Evolutionary conservation across 1,284 basidiomycete genomes (phyloP).

Genomic region (Heterobasidion occidentale): DNA sequence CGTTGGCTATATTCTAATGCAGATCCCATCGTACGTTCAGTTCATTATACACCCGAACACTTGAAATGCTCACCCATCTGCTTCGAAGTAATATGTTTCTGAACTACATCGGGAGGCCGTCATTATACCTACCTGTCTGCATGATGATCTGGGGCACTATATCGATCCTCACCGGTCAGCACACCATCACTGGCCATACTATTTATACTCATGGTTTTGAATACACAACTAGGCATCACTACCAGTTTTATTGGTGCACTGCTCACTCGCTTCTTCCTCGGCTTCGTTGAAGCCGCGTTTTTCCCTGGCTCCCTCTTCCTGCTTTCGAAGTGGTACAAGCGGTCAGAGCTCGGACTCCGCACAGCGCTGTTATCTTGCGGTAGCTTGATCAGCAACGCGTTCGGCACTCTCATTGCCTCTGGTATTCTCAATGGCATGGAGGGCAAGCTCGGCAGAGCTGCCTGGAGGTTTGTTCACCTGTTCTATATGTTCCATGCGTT

Average conservation of each 20-base stretch:
- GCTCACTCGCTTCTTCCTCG: constrained; percentile 71
- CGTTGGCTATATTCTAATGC: constrained; percentile 75
- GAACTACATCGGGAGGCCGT: constrained; percentile 65
- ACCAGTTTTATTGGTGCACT: constrained; percentile 64
- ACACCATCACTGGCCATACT: not conserved
- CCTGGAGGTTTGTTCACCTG: constrained; percentile 53
- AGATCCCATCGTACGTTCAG: constrained; percentile 60
- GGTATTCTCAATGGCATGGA: constrained; percentile 67
- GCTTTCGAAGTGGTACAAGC: constrained; percentile 69
- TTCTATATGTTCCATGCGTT: not conserved
- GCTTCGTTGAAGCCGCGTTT: constrained; percentile 64
- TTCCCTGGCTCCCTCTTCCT: constrained; percentile 63
- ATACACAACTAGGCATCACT: constrained; percentile 36
- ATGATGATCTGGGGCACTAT: constrained; percentile 70
- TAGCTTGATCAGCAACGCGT: constrained; percentile 74
- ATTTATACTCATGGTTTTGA: not conserved
- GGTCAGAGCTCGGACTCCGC: constrained; percentile 60
- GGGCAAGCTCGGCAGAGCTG: constrained; percentile 58
- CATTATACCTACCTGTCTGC: constrained; percentile 62
- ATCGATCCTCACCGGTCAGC: constrained; percentile 49
- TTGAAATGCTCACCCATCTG: not conserved
- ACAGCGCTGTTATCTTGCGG: constrained; percentile 71
- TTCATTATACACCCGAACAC: not conserved
- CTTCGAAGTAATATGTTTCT: constrained; percentile 60
- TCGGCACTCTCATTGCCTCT: constrained; percentile 75